These are phyloP conservation scores for Calycina marina DNA, from an alignment of 2,329 filamentous ascomycete species.

Conservation along the genomic window DNA sequence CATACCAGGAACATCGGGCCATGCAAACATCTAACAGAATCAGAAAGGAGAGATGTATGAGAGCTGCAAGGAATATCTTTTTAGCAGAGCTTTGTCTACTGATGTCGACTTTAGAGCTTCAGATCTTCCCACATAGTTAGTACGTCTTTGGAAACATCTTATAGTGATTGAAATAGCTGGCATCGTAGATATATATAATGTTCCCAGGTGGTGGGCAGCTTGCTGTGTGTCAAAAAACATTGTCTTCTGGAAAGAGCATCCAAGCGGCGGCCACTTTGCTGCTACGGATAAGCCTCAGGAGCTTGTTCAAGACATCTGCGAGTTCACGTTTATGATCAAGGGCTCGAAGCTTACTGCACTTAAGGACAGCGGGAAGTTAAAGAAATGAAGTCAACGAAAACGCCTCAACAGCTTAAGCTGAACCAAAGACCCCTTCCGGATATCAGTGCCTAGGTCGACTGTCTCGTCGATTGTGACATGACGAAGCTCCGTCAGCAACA, in stretches of 20 bases:
- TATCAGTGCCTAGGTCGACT: background rate
- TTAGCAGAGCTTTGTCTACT: slow-evolving; percentile 2
- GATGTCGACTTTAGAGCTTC: slow-evolving; percentile 13
- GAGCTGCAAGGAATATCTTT: background rate
- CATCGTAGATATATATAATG: slow-evolving; percentile 9
- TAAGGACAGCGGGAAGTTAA: background rate
- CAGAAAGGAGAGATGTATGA: slow-evolving; percentile 7
- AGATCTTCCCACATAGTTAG: slow-evolving; percentile 12
- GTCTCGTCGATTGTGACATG: no score
- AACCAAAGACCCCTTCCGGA: background rate
- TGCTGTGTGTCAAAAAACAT: slow-evolving; percentile 36
- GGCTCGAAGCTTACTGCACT: background rate
- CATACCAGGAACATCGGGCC: slow-evolving; percentile 11
- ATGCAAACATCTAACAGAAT: slow-evolving; percentile 12
- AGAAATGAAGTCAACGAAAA: background rate
- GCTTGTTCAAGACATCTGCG: background rate
- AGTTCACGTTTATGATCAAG: background rate
- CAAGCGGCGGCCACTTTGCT: background rate
- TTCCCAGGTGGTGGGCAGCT: slow-evolving; percentile 36
- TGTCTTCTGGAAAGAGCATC: slow-evolving; percentile 23
- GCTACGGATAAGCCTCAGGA: background rate
- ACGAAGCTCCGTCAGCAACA: no score
- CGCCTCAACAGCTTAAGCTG: background rate
- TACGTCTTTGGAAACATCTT: background rate
- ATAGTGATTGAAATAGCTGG: background rate